Base-by-base conservation (phyloP, 805 yeast species). In the Lachancea nothofagi region DNA sequence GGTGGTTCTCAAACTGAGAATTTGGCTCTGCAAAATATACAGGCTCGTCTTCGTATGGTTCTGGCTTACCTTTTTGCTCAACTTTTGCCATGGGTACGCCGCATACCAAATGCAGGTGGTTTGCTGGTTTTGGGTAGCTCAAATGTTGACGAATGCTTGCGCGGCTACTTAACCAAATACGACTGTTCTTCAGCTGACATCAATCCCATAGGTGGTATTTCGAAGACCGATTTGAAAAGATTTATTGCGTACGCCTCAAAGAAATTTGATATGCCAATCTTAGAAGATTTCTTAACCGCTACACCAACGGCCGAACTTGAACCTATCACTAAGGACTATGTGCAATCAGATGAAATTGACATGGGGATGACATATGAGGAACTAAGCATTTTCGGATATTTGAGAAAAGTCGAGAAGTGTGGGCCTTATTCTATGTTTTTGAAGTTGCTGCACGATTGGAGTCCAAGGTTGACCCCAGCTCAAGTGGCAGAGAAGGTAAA, bases 311-410 rank as follows among this genome's bases (percentile, higher is more conserved):
- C 99, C 0, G 99, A 93, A 60, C 73, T 93, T 37, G 99, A 93
- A 56, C 99, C 99, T 25, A 90, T 87, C 39, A 93, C 98, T 0
- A 80, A 83, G 48, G 72, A 78, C 41, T 90, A 93, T 53, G 94
- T 90, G 12, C 99, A 93, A 62, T 83, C 95, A 23, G 99, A 93
- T 61, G 99, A 93, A 62, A 79, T 77, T 10, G 99, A 93, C 57
- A 93, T 93, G 99, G 99, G 99, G 2, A 83, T 94, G 82, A 84
- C 96, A 0, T 93, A 93, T 55, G 95, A 89, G 48, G 98, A 93
- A 58, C 72, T 93, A 44, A 82, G 96, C 24, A 70, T 83, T 5
- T 89, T 93, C 67, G 99, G 99, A 10, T 74, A 83, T 43, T 71
- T 93, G 45, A 75, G 99, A 49, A 93, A 93, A 62, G 82, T 93